Evolutionary conservation across 2,329 filamentous ascomycete species (phyloP), one percentile per base, ranked within the genome.

Genomic region (Talaromyces rugulosus): DNA sequence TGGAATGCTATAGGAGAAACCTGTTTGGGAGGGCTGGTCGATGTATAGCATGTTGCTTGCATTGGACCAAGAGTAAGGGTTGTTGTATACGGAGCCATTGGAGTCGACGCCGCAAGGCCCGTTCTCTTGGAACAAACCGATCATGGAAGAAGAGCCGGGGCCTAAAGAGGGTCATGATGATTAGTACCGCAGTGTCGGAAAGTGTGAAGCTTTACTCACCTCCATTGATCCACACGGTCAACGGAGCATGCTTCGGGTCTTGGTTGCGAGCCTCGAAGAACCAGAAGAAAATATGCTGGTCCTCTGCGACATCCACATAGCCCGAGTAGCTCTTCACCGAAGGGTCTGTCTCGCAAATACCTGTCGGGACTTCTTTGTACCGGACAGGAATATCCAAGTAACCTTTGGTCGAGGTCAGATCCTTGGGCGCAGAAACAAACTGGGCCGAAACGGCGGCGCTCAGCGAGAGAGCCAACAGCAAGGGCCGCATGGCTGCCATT

Each of bases 41-140:
- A 90, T 82, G 72, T 88, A 90, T 14, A 89, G 80, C 80, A 89
- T 83, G 68, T 89, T 89, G 66, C 81, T 82, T n/a, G 81, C 78
- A 66, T 83, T 83, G 64, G 84, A 86, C 82, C 84, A 88, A 1
- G 84, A 84, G 71, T 82, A 83, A 0, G 76, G 73, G 65, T 83
- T 84, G 62, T 77, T 64, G 7, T 74, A 75, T 1, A 81, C 80
- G 42, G 69, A 73, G n/a, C 71, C 60, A 67, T 84, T 74, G 1
- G 73, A 73, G 31, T 76, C 71, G 58, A 77, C 68, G 54, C 78
- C 74, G 59, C 78, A 81, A 8, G 79, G 76, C 1, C 78, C 78
- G 63, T 80, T 77, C 63, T 80, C 78, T 64, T 78, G 70, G 59
- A 77, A 75, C 8, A 78, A 62, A 3, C 74, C 75, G 57, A 77